Evolutionary conservation across 2,329 filamentous ascomycete genomes (phyloP).

Genomic region (Fusarium redolens): DNA sequence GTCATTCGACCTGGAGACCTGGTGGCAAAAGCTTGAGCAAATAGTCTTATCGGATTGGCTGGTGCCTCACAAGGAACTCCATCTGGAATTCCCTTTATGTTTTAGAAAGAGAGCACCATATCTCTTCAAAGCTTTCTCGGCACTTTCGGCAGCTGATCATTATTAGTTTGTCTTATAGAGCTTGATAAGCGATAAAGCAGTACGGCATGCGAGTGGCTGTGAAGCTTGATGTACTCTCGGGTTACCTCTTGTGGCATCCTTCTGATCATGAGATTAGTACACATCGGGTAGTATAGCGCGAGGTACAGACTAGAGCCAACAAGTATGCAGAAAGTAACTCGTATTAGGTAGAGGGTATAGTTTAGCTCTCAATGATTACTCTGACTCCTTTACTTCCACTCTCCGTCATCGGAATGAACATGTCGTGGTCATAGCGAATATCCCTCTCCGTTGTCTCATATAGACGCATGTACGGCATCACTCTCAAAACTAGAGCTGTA

Average conservation of each 20-base stretch:
- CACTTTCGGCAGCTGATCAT: background rate
- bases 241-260: fast-evolving
- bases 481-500: background rate
- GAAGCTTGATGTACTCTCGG: background rate
- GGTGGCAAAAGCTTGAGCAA: background rate
- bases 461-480: constrained; percentile 15
- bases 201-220: background rate
- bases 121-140: background rate
- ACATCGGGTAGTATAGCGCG: background rate
- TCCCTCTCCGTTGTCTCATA: constrained; percentile 12
- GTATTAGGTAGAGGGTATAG: background rate
- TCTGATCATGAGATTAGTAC: background rate
- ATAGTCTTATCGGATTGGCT: background rate
- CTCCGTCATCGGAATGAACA: constrained; percentile 12
- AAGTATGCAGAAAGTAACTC: background rate
- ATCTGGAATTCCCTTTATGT: too few species aligned
- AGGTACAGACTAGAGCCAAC: background rate
- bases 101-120: background rate
- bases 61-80: background rate
- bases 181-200: background rate
- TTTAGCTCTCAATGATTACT: constrained; percentile 4
- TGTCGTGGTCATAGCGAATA: constrained; percentile 20
- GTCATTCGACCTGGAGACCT: background rate
- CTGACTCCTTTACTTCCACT: constrained; percentile 6
- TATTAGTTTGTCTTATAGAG: fast-evolving